phyloP scores from a whole-genome alignment of 345 rosid genomes.

The Bruguiera gymnorhiza region DNA sequence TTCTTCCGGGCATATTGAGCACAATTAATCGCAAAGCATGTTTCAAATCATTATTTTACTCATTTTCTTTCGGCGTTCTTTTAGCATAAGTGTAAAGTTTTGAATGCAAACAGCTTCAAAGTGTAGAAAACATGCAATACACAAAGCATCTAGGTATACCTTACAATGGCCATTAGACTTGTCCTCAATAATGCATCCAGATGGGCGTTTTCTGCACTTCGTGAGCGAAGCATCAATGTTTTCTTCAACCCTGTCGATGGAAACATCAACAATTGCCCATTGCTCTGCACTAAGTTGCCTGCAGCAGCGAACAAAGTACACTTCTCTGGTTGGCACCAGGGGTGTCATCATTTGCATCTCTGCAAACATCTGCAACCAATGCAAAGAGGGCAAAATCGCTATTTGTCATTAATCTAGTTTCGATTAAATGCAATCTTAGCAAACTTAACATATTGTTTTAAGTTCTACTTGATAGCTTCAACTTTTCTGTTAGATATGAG shows the following conservation, averaged over 20 bases:
- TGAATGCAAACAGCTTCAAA: no score
- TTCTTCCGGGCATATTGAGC: no score
- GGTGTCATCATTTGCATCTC: slow-evolving; percentile 97
- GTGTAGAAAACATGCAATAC: no score
- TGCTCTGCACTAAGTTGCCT: slow-evolving; percentile 75
- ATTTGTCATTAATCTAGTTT: no score
- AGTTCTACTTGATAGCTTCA: no score
- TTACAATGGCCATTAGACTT: slow-evolving; percentile 91
- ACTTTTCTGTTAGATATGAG: no score
- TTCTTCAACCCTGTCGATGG: slow-evolving; percentile 75
- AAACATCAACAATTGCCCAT: slow-evolving; percentile 93
- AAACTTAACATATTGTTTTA: no score
- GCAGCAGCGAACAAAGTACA: slow-evolving; percentile 78
- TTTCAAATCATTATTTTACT: no score
- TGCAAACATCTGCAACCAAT: slow-evolving; percentile 77
- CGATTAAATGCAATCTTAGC: no score
- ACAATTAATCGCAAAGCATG: no score
- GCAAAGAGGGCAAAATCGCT: background rate
- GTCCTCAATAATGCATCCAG: slow-evolving; percentile 93
- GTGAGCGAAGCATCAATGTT: slow-evolving; percentile 72
- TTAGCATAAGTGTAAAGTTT: no score
- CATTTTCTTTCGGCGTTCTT: no score
- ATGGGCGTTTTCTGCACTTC: slow-evolving; percentile 89
- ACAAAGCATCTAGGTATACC: slow-evolving; percentile 26
- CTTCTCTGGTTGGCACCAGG: slow-evolving; percentile 86